Percentiles rank a stretch among this genome's conserved stretches.
These are phyloP conservation scores for Volvox reticuliferus DNA, from an alignment of 139 green algal species.

Conservation along the genomic window DNA sequence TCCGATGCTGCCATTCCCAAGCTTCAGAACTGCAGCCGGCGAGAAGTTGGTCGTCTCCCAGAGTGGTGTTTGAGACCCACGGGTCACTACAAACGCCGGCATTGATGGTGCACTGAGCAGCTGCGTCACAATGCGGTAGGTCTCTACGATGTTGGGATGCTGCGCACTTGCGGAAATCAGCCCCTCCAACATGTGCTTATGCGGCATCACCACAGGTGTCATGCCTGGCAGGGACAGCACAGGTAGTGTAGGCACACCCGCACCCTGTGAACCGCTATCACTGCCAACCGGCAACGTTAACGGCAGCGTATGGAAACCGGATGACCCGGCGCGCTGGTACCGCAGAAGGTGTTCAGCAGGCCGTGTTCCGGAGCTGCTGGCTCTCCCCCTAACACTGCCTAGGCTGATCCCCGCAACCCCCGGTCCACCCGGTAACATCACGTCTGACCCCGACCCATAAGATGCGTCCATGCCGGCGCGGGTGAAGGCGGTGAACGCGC, in stretches of 20 bases:
- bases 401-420: not conserved
- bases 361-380: not conserved
- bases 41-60: slow-evolving; percentile 35
- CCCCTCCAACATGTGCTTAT: slow-evolving; percentile 50
- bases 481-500: no score
- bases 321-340: slow-evolving; percentile 44
- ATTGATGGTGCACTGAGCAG: not conserved
- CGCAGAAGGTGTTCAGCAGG: slow-evolving; percentile 7
- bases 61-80: slow-evolving; percentile 26
- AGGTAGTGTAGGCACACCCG: not conserved
- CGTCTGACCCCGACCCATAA: not conserved
- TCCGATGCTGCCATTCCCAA: not conserved
- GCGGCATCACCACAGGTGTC: slow-evolving; percentile 31
- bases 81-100: slow-evolving; percentile 42
- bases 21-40: not conserved
- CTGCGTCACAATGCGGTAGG: slow-evolving; percentile 50
- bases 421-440: not conserved
- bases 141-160: slow-evolving; percentile 53
- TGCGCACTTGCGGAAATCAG: slow-evolving; percentile 22
- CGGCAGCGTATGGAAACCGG: slow-evolving; percentile 6
- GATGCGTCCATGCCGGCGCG: not conserved
- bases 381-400: not conserved
- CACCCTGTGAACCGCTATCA: not conserved
- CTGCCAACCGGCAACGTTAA: not conserved
- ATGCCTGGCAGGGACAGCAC: slow-evolving; percentile 17